These are phyloP conservation scores for Cytospora chrysosperma DNA, from an alignment of 2,329 filamentous ascomycete species.

Conservation along the genomic window DNA sequence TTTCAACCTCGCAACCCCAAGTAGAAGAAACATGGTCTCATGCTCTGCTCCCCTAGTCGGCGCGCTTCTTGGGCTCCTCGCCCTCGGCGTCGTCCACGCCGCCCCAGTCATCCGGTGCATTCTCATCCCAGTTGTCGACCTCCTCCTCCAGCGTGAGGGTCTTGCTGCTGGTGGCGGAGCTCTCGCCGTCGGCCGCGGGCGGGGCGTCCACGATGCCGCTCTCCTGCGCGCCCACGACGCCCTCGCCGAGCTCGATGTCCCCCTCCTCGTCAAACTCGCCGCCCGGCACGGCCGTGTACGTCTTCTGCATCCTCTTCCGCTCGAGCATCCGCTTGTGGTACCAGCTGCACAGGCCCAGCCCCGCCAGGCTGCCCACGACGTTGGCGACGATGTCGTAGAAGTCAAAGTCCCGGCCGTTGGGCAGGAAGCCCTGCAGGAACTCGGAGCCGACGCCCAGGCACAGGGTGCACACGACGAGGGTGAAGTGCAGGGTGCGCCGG, in stretches of 20 bases:
- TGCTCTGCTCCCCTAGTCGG: constrained; percentile 27
- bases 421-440: constrained; percentile 72
- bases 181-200: constrained; percentile 23
- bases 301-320: constrained; percentile 71
- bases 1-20: background rate
- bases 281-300: constrained; percentile 67
- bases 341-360: constrained; percentile 75
- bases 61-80: constrained; percentile 31
- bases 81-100: constrained; percentile 38
- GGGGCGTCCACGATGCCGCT: constrained; percentile 54
- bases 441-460: constrained; percentile 71
- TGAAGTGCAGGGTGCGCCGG: constrained; percentile 80
- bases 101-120: constrained; percentile 60
- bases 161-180: constrained; percentile 31
- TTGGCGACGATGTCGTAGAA: constrained; percentile 87
- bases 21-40: background rate
- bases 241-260: constrained; percentile 77
- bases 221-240: constrained; percentile 53
- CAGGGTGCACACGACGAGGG: constrained; percentile 75
- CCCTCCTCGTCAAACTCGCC: constrained; percentile 49
- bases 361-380: constrained; percentile 71
- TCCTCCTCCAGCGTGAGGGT: constrained; percentile 67
- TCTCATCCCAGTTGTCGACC: constrained; percentile 96
- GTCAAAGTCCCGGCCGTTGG: constrained; percentile 71
- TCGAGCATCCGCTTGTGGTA: constrained; percentile 97